Conservation (phyloP, 2,329 filamentous ascomycete species). For the Fusarium sp. region DNA sequence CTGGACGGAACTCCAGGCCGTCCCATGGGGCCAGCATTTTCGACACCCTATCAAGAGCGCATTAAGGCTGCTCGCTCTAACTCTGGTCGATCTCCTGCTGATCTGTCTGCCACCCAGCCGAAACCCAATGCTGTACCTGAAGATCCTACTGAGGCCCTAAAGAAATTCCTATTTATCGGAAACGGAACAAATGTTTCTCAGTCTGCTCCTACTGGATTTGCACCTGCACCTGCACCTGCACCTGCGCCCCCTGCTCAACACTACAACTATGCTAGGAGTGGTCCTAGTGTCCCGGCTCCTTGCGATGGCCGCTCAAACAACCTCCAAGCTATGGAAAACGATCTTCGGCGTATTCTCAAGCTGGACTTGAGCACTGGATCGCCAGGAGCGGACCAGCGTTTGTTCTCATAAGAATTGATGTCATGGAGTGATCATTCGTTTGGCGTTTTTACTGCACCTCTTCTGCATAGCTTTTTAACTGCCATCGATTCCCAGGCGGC, state of each 20-base stretch:
- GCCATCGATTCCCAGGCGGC: conserved; percentile 32
- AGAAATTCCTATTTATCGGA: conserved; percentile 64
- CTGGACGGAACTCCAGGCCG: conserved; percentile 67
- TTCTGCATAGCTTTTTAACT: conserved; percentile 39
- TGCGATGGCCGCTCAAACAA: conserved; percentile 36
- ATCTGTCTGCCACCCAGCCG: conserved; percentile 18
- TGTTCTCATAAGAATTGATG: conserved; percentile 38
- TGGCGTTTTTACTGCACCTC: conserved; percentile 29
- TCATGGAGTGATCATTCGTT: conserved; percentile 25
- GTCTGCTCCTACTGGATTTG: conserved; percentile 27
- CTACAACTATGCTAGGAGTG: conserved; percentile 11
- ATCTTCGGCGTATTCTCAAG: conserved; percentile 63
- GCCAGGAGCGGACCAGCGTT: conserved; percentile 33
- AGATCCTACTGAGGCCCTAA: conserved; percentile 60
- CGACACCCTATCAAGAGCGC: conserved; percentile 70
- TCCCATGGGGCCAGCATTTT: conserved; percentile 72
- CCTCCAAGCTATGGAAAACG: conserved; percentile 62
- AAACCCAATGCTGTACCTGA: conserved; percentile 29
- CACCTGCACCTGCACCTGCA: conserved; percentile 27
- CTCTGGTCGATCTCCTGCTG: conserved; percentile 36
- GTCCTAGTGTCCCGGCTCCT: conserved; percentile 3
- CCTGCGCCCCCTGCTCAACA: conserved; percentile 26
- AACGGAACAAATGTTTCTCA: conserved; percentile 37
- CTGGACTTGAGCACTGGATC: conserved; percentile 46
- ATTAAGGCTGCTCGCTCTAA: conserved; percentile 63